Conservation (phyloP, 805 yeast genomes). For the Wickerhamomyces queroliae region DNA sequence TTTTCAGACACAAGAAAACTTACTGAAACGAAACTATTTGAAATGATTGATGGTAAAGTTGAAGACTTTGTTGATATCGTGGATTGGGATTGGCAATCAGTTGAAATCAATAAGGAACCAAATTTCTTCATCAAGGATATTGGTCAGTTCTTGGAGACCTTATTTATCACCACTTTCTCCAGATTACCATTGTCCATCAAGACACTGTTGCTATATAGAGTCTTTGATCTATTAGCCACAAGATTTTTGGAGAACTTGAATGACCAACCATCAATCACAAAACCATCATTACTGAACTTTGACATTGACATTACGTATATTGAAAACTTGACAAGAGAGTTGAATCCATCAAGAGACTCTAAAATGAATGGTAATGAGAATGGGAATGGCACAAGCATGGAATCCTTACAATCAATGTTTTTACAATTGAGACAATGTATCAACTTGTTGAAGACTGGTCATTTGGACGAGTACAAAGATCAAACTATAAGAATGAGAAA, state of each 20-base stretch:
- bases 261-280: slow-evolving; percentile 41
- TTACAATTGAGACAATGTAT: slow-evolving; percentile 77
- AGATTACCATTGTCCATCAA: slow-evolving; percentile 75
- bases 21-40: slow-evolving; percentile 78
- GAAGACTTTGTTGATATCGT: slow-evolving; percentile 77
- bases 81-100: slow-evolving; percentile 79
- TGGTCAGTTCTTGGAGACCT: slow-evolving; percentile 77
- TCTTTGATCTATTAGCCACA: slow-evolving; percentile 78
- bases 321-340: slow-evolving; percentile 40
- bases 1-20: slow-evolving; percentile 55
- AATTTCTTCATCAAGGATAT: slow-evolving; percentile 74
- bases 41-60: slow-evolving; percentile 75
- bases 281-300: slow-evolving; percentile 69
- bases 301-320: slow-evolving; percentile 75
- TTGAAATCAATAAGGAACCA: slow-evolving; percentile 48
- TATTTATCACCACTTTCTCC: slow-evolving; percentile 79
- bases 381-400: slow-evolving; percentile 29
- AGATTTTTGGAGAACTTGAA: slow-evolving; percentile 58
- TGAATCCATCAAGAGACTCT: slow-evolving; percentile 26
- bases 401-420: slow-evolving; percentile 66
- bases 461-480: slow-evolving; percentile 57
- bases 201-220: slow-evolving; percentile 75
- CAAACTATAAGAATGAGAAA: slow-evolving; percentile 51
- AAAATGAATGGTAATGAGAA: too few relatives aligned
- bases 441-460: slow-evolving; percentile 59